These are phyloP conservation scores for Leccinellum albellum DNA, from an alignment of 768 basidiomycete species.

Conservation along the genomic window DNA sequence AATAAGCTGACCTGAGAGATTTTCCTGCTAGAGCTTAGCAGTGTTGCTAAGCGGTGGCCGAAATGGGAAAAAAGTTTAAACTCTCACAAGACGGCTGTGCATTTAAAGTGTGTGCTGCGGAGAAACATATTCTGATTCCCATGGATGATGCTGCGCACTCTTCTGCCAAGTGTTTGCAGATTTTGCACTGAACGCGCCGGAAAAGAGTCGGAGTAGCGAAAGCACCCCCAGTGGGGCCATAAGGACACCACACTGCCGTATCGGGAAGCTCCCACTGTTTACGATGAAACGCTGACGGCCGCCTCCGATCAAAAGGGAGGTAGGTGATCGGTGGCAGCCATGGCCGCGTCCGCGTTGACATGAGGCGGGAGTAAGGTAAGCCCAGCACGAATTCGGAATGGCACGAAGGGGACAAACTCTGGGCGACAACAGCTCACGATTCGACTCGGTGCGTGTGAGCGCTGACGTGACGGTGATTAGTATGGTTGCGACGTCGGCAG, in stretches of 20 bases:
- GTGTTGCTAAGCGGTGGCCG: neutral
- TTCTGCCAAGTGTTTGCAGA: neutral
- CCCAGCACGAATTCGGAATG: neutral
- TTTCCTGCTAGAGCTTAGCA: neutral
- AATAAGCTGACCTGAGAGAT: neutral
- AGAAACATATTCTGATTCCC: neutral
- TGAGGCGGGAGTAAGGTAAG: neutral
- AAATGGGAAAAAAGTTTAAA: neutral
- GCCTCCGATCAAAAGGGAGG: constrained; percentile 24
- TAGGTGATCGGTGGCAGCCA: constrained; percentile 26
- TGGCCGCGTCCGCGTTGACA: constrained; percentile 11
- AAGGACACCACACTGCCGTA: constrained; percentile 8
- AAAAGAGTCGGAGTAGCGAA: neutral
- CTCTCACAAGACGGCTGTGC: neutral
- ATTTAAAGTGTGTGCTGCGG: constrained; percentile 4
- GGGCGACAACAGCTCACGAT: neutral
- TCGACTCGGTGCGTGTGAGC: neutral
- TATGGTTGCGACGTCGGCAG: constrained; percentile 4
- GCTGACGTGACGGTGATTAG: constrained; percentile 19
- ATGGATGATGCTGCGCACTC: neutral
- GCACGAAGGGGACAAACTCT: constrained; percentile 4
- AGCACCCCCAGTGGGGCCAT: neutral
- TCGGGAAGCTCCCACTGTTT: neutral
- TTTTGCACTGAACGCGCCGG: neutral
- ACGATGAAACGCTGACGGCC: constrained; percentile 8